A percentile compares a stretch with the other conserved stretches of the same genome.
Evolutionary conservation across 2,329 filamentous ascomycete species (phyloP).

Genomic region (Ophiocordyceps camponoti-leonardi): DNA sequence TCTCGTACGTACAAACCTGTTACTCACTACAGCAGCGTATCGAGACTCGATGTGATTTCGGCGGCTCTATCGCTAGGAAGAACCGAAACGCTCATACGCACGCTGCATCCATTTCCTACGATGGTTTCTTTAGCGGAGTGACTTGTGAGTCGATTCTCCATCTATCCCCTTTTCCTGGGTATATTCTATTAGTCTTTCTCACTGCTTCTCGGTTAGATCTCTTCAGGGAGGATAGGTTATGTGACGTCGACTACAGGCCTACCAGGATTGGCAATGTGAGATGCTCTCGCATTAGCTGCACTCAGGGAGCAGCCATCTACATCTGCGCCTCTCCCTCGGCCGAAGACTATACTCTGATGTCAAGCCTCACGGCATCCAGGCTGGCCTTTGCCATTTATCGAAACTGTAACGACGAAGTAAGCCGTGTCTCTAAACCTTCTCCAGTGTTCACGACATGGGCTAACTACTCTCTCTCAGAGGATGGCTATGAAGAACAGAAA

Average conservation of each 20-base stretch:
- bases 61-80: too few relatives aligned
- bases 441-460: not conserved
- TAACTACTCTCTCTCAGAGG: not conserved
- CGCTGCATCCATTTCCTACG: not conserved
- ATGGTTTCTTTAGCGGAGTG: not conserved
- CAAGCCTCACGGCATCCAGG: not conserved
- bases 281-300: not conserved
- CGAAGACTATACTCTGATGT: not conserved
- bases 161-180: too few relatives aligned
- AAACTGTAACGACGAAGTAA: not conserved
- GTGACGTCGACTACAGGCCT: not conserved
- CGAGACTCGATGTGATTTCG: too few relatives aligned
- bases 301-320: not conserved
- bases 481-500: not conserved
- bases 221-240: not conserved
- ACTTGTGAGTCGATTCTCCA: too few relatives aligned
- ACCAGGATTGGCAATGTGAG: not conserved
- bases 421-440: not conserved
- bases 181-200: not conserved
- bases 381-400: not conserved
- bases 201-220: not conserved
- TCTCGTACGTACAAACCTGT: too few relatives aligned
- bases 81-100: too few relatives aligned
- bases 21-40: too few relatives aligned
- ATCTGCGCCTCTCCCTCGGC: not conserved